Base-by-base conservation (phyloP, 495 filamentous ascomycete species). In the Tuber aestivum region DNA sequence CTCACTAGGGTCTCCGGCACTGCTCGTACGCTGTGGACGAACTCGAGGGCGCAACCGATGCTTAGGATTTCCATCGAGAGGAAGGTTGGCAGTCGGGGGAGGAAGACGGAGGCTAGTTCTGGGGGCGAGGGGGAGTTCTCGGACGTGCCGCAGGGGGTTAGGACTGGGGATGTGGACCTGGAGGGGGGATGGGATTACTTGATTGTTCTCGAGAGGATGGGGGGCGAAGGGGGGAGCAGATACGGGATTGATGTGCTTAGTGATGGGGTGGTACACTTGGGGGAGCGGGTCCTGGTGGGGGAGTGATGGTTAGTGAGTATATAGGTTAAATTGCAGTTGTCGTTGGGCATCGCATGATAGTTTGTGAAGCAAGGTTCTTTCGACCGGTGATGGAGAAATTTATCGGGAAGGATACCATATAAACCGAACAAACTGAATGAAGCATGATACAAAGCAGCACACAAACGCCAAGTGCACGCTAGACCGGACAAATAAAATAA, bases 191-290 rank as follows among this genome's bases (percentile, higher is more conserved):
- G 86, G n/a, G 89, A 89, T 32, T 82, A 94, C 27, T 93, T 91
- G 91, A 84, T 97, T 74, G 91, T 97, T 21, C 85, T 97, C 75
- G 93, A 97, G 83, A 87, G 92, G 75, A 86, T 92, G 70, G 91
- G 90, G 72, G 83, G 86, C 45, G 76, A 86, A 69, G 85, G 85
- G 42, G 86, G 86, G 69, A 90, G 89, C 56, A 86, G 85, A 65
- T 87, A 93, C 44, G 86, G 89, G 74, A 87, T 94, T 10, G 91
- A 92, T 78, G 85, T 92, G 38, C 78, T 92, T 77, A 92, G 91
- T 76, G 92, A 94, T 78, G 87, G 88, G 27, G 84, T 84, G 35
- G 88, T 94, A 44, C 83, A 88, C 40, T 85, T 92, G 74, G 92
- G 91, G 8, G 84, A 86, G 71, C 71, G 72, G 23, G 71, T 74